Base-by-base conservation (phyloP, 495 filamentous ascomycete species). In the Aspergillus ellipticus region DNA sequence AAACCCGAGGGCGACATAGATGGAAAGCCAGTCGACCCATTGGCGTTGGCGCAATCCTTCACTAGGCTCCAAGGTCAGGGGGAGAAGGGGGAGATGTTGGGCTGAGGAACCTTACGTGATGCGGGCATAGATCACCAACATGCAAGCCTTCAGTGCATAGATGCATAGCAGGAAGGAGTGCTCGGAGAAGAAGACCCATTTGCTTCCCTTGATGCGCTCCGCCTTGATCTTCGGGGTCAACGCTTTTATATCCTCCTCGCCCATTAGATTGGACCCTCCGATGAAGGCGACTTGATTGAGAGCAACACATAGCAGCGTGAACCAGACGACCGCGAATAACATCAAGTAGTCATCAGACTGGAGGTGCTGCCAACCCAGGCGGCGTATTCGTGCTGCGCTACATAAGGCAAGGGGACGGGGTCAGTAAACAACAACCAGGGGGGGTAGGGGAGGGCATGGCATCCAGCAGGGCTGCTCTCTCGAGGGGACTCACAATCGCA, bases 1-100 rank as follows among this genome's bases (percentile, higher is more conserved):
- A 54, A 85, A 87, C 9, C 77, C 80, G 7, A 83, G 17, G 0
- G 63, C 76, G n/a, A 85, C 76, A 50, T 87, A 88, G 11, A 67
- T 73, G 20, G 72, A 77, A n/a, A 73, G 64, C 17, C 66, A 74
- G 28, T 73, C 74, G 48, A 77, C 74, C 66, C 68, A 74, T 61
- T 67, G 66, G 49, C 63, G 61, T 46, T 77, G 74, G 4, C 55
- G 54, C 10, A 75, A 49, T 31, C 74, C 74, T 43, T 77, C 73
- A 0, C 73, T 75, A 29, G 56, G 22, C 4, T 31, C 28, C 15
- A 53, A 42, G 15, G 42, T 53, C 24, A 57, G 42, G 55, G 41
- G 54, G 49, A 51, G 56, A 26, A 33, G 57, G 20, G 42, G 31
- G 20, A 1, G 20, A 13, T 24, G 50, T 43, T 35, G 26, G 48